phyloP scores from a whole-genome alignment of 208 protist genomes.

The Herpetomonas muscarum region DNA sequence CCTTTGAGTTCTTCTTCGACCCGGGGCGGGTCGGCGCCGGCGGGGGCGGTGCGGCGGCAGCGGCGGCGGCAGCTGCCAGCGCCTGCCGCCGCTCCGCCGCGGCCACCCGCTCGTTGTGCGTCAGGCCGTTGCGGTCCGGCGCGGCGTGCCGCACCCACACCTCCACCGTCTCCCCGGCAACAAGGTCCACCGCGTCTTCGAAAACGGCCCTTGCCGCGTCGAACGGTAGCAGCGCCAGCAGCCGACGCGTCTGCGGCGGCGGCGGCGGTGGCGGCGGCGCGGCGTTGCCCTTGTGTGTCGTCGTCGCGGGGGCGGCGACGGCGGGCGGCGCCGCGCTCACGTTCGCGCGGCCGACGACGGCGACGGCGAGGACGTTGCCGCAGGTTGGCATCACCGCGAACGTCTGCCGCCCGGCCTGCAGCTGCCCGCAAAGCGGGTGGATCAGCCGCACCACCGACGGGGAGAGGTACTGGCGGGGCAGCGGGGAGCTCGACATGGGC shows the following conservation, averaged over 20 bases:
- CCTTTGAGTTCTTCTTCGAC: constrained; percentile 3
- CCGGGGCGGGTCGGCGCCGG: neutral
- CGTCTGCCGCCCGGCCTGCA: constrained; percentile 29
- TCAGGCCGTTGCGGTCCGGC: constrained; percentile 73
- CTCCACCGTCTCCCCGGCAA: constrained; percentile 38
- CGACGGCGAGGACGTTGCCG: constrained; percentile 69
- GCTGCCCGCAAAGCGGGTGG: constrained; percentile 41
- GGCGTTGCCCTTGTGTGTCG: neutral
- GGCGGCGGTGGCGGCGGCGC: neutral
- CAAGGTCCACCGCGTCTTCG: constrained; percentile 39
- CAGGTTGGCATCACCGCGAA: constrained; percentile 84
- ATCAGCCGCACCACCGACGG: constrained; percentile 72
- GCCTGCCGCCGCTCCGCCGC: neutral
- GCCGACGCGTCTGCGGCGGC: constrained; percentile 15
- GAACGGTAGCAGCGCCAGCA: constrained; percentile 61
- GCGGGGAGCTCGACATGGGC: constrained; percentile 32
- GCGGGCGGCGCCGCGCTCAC: neutral
- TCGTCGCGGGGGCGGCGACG: neutral
- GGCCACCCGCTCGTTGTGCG: constrained; percentile 28
- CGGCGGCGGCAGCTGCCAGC: neutral
- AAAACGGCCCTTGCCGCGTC: constrained; percentile 28
- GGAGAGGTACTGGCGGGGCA: constrained; percentile 71
- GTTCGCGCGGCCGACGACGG: constrained; percentile 32
- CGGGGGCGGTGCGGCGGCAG: neutral
- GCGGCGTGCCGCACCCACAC: constrained; percentile 81